Conservation (phyloP, 805 yeast genomes). For the Candida ficus region DNA sequence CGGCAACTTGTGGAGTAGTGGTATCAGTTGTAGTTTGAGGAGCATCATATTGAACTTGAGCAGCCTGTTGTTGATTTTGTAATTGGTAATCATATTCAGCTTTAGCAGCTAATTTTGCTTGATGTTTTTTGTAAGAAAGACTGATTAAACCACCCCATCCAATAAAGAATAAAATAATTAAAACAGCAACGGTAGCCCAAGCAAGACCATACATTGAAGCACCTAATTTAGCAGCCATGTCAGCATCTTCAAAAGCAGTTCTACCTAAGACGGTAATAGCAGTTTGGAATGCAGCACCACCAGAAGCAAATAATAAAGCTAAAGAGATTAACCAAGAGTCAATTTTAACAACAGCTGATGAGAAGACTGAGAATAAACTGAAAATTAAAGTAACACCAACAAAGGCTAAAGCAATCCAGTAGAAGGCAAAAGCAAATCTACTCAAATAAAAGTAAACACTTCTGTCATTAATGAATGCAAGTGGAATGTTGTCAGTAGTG, state of each 20-base stretch:
- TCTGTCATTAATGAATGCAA: conserved; percentile 47
- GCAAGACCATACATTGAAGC: conserved; percentile 53
- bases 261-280: conserved; percentile 75
- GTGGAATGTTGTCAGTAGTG: conserved; percentile 48
- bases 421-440: conserved; percentile 60
- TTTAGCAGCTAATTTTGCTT: conserved; percentile 31
- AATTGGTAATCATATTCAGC: conserved; percentile 15
- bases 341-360: conserved; percentile 48
- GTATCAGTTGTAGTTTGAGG: neutral
- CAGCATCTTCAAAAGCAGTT: conserved; percentile 53
- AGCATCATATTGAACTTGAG: conserved; percentile 4
- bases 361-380: conserved; percentile 50
- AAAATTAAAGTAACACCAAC: conserved; percentile 56
- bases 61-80: conserved; percentile 1
- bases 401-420: conserved; percentile 55
- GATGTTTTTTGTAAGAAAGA: conserved; percentile 47
- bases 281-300: conserved; percentile 67
- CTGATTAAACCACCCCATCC: conserved; percentile 46
- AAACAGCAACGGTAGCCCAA: conserved; percentile 64
- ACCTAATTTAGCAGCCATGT: conserved; percentile 45
- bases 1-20: conserved; percentile 18
- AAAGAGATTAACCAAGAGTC: conserved; percentile 45
- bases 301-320: conserved; percentile 49
- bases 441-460: conserved; percentile 57
- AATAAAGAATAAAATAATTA: conserved; percentile 45